Conservation (phyloP, 2,329 filamentous ascomycete species). For the Neophaeococcomyces mojaviensis region DNA sequence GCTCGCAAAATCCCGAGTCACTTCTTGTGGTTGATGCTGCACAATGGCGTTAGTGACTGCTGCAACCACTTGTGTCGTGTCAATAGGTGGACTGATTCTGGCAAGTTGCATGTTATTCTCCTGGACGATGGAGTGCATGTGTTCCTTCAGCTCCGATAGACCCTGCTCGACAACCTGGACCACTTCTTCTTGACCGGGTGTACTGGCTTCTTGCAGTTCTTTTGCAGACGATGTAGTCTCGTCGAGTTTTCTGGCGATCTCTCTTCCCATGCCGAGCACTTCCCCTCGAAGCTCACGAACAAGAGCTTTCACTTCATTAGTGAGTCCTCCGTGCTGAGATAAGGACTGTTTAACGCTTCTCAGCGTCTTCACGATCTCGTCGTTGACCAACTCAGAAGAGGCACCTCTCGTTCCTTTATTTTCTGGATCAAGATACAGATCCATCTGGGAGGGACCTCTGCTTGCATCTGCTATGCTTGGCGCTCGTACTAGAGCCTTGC, state of each 20-base stretch:
- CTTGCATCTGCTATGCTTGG: conserved; percentile 28
- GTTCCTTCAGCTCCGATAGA: conserved; percentile 71
- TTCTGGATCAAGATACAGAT: conserved; percentile 30
- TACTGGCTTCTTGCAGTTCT: conserved; percentile 37
- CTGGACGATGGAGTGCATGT: conserved; percentile 71
- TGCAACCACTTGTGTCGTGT: conserved; percentile 79
- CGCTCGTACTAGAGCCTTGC: conserved; percentile 47
- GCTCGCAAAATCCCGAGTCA: conserved; percentile 45
- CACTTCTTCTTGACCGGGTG: conserved; percentile 60
- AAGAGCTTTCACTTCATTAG: conserved; percentile 83
- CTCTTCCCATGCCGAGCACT: conserved; percentile 87
- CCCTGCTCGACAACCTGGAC: conserved; percentile 71
- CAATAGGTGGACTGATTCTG: conserved; percentile 56
- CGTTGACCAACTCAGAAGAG: conserved; percentile 50
- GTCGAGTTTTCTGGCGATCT: conserved; percentile 80
- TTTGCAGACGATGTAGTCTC: conserved; percentile 37
- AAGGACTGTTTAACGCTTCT: conserved; percentile 87
- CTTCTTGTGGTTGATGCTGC: conserved; percentile 54
- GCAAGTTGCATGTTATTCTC: conserved; percentile 67
- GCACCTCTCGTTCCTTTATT: background rate
- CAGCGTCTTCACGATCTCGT: conserved; percentile 76
- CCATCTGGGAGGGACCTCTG: conserved; percentile 28
- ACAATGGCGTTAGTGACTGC: conserved; percentile 68
- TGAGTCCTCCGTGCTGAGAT: conserved; percentile 77
- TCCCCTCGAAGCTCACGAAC: conserved; percentile 86